These are phyloP conservation scores for Pichia nakasei DNA, from an alignment of 805 yeast species.

Conservation along the genomic window DNA sequence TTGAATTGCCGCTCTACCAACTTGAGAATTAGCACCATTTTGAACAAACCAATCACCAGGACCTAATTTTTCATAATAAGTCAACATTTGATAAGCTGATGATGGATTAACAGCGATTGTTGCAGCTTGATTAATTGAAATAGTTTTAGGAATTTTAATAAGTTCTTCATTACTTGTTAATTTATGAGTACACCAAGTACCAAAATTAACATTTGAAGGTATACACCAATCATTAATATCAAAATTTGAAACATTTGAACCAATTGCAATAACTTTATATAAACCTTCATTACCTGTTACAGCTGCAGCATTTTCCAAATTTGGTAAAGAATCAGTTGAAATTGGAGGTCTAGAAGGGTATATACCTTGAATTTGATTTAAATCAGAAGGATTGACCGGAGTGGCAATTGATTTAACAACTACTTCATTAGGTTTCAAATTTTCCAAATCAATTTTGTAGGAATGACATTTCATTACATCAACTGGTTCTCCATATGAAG, in stretches of 20 bases:
- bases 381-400: slow-evolving; percentile 87
- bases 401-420: slow-evolving; percentile 66
- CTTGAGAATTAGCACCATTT: slow-evolving; percentile 95
- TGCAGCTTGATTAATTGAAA: slow-evolving; percentile 61
- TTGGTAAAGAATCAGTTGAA: slow-evolving; percentile 39
- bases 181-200: slow-evolving; percentile 90
- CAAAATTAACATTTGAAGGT: slow-evolving; percentile 69
- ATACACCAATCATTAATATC: slow-evolving; percentile 80
- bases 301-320: slow-evolving; percentile 54
- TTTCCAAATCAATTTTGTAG: slow-evolving; percentile 33
- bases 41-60: slow-evolving; percentile 89
- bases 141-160: slow-evolving; percentile 48
- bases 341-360: slow-evolving; percentile 72
- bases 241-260: slow-evolving; percentile 40
- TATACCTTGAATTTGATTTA: slow-evolving; percentile 78
- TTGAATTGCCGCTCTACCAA: slow-evolving; percentile 86
- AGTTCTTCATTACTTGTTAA: slow-evolving; percentile 44
- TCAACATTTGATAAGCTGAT: slow-evolving; percentile 84
- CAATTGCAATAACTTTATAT: slow-evolving; percentile 72
- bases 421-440: slow-evolving; percentile 34
- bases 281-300: slow-evolving; percentile 94
- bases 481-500: slow-evolving; percentile 58
- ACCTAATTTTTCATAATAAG: slow-evolving; percentile 50
- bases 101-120: slow-evolving; percentile 88
- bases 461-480: slow-evolving; percentile 46